Evolutionary conservation across 2,329 filamentous ascomycete species (phyloP), one percentile per base, ranked within the genome.

Genomic region (Pestalotiopsis sp.): DNA sequence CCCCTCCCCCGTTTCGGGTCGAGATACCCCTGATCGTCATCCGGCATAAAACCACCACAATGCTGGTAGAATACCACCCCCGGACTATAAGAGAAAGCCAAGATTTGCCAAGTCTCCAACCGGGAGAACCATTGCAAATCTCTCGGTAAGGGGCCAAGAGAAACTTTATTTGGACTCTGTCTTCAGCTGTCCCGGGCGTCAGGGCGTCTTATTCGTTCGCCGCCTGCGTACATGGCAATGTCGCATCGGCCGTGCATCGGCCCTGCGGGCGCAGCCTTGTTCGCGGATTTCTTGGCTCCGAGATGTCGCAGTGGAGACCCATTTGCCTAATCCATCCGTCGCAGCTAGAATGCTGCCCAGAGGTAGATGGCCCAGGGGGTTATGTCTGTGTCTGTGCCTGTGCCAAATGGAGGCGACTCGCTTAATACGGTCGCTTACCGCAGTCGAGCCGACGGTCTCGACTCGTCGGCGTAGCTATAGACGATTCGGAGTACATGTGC

Each of bases 211-310:
- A 52, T n/a, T 52, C 17, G 17, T 52, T 52, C 45, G 45, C n/a
- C 45, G 45, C 45, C 9, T n/a, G 14, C 45, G 6, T 9, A 17
- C 45, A 52, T 52, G 27, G 6, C 27, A 31, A 31, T 31, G 45
- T 52, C 45, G 45, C 45, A 52, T 17, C 45, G n/a, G 17, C 3
- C 6, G 45, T 52, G 45, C 45, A 52, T 52, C 45, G 45, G 45
- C 20, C 27, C 27, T 59, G 57, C 57, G 57, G 31, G 17, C 59
- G 59, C 31, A 41, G 20, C 25, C 20, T 52, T 23, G 12, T 9
- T 23, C 3, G 13, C 63, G 63, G 63, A 58, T 65, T 57, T 55
- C 63, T 65, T 65, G 63, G 63, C 63, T 65, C 63, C 63, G 63
- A 23, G 31, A 31, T 20, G 63, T 65, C 20, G 25, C 27, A 57